These are phyloP conservation scores for Syzygium oleosum DNA, from an alignment of 345 rosid species.

Conservation along the genomic window DNA sequence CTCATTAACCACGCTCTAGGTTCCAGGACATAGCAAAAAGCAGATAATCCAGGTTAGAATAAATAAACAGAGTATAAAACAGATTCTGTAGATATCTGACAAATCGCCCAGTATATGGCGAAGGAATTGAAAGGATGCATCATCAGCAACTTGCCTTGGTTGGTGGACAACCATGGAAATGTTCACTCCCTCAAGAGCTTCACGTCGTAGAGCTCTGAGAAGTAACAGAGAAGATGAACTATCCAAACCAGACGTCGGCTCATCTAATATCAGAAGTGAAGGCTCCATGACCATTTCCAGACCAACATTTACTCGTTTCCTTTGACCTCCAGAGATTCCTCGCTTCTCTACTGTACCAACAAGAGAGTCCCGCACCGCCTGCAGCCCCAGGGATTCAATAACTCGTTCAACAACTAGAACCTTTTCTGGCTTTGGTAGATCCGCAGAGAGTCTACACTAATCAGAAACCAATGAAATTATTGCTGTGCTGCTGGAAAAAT, in stretches of 20 bases:
- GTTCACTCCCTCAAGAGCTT: slow-evolving; percentile 98
- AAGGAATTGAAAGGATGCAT: background rate
- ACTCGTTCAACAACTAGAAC: slow-evolving; percentile 95
- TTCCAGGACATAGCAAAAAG: background rate
- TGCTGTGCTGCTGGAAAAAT: background rate
- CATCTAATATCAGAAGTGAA: slow-evolving; percentile 93
- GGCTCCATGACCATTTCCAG: slow-evolving; percentile 99
- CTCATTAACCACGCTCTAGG: background rate
- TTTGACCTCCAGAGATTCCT: slow-evolving; percentile 99
- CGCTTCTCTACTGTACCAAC: slow-evolving; percentile 97
- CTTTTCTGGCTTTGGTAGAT: slow-evolving; percentile 68
- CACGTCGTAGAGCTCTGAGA: slow-evolving; percentile 91
- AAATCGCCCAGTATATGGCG: background rate
- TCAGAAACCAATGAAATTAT: background rate
- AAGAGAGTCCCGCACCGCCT: slow-evolving; percentile 72
- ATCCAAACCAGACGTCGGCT: slow-evolving; percentile 97
- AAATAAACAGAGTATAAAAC: background rate
- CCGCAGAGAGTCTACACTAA: slow-evolving; percentile 55
- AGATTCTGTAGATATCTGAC: background rate
- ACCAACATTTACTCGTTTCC: slow-evolving; percentile 97
- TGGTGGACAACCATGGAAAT: slow-evolving; percentile 95
- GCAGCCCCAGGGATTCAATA: slow-evolving; percentile 82
- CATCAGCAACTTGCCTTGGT: slow-evolving; percentile 52
- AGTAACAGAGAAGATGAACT: slow-evolving; percentile 95
- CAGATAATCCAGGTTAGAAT: background rate